phyloP scores from a whole-genome alignment of 768 basidiomycete species.

The Thelephora aurantiotincta region DNA sequence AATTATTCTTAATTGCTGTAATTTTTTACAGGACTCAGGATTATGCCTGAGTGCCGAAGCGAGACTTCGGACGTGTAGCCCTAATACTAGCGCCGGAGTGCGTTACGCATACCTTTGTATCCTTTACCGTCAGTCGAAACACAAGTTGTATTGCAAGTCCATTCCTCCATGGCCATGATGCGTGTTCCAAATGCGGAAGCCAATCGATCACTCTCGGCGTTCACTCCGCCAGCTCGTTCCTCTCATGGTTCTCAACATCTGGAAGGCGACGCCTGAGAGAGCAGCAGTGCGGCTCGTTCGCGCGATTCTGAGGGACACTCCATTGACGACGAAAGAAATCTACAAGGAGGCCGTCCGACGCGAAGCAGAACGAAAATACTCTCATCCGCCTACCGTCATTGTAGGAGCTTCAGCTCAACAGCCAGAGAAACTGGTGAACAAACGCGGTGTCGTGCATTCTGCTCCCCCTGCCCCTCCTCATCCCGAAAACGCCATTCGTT shows the following conservation, averaged over 20 bases:
- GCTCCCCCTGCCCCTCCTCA: slow-evolving; percentile 19
- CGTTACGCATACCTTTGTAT: no score
- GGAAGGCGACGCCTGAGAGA: neutral
- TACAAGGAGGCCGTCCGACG: neutral
- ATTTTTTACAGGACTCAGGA: no score
- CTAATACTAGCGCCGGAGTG: no score
- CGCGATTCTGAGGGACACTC: neutral
- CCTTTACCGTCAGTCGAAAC: no score
- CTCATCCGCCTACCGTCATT: neutral
- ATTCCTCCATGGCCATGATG: no score
- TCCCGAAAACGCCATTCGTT: slow-evolving; percentile 35
- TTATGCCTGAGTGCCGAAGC: no score
- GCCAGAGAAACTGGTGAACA: neutral
- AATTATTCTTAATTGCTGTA: no score
- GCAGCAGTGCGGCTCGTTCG: neutral
- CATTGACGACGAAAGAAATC: neutral
- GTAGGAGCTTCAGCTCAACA: neutral
- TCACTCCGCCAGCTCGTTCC: no score
- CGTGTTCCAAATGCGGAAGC: no score
- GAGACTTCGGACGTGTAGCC: no score
- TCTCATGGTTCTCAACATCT: neutral
- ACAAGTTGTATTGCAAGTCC: no score
- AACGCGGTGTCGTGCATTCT: neutral
- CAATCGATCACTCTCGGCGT: no score
- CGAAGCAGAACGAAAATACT: neutral